These are phyloP conservation scores for Yamadazyma nakazawae DNA, from an alignment of 805 yeast genomes.

Conservation along the genomic window DNA sequence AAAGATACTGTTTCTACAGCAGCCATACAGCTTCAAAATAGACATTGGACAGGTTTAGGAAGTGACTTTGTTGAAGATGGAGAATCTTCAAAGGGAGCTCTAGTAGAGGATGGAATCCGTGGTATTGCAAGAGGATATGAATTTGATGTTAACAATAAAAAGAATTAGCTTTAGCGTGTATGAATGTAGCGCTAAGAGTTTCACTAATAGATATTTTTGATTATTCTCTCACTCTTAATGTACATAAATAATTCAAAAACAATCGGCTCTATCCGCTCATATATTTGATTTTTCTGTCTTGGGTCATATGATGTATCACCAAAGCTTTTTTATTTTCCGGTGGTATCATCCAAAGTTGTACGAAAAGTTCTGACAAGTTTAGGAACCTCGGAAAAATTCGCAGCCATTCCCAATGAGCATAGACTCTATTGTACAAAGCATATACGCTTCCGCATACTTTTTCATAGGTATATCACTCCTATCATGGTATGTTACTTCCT, in stretches of 20 bases:
- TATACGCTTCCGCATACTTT: neutral
- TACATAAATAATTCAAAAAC: too few relatives aligned
- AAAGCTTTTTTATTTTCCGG: too few relatives aligned
- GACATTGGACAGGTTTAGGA: slow-evolving; percentile 89
- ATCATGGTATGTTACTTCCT: neutral
- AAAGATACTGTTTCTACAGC: slow-evolving; percentile 86
- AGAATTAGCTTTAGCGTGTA: neutral
- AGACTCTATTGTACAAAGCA: neutral
- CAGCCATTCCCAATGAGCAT: slow-evolving; percentile 4
- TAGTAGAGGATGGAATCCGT: slow-evolving; percentile 73
- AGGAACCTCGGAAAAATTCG: neutral
- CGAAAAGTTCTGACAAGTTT: too few relatives aligned
- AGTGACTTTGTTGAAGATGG: slow-evolving; percentile 57
- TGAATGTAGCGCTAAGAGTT: too few relatives aligned
- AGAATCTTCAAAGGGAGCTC: slow-evolving; percentile 60
- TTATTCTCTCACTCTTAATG: too few relatives aligned
- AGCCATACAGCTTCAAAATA: slow-evolving; percentile 66
- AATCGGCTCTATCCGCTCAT: too few relatives aligned
- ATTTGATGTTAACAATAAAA: slow-evolving; percentile 20
- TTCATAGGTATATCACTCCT: neutral
- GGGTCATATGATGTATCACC: too few relatives aligned
- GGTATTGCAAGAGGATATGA: slow-evolving; percentile 91
- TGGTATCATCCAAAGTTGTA: too few relatives aligned
- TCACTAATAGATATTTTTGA: too few relatives aligned
- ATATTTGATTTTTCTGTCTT: too few relatives aligned